Conservation (phyloP, 768 basidiomycete genomes). For the Myochromella boudieri region DNA sequence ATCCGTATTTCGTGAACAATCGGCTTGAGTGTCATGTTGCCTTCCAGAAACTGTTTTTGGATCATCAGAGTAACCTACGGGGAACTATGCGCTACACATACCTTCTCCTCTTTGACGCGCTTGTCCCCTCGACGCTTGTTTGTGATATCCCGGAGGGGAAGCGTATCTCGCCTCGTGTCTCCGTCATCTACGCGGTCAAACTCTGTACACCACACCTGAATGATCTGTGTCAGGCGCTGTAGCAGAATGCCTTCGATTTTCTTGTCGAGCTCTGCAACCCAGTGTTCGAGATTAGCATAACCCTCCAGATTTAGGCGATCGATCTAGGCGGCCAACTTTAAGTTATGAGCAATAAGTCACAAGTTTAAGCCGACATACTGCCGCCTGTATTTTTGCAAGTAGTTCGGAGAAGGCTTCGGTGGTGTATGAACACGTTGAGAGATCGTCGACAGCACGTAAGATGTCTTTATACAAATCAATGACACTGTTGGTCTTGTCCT, state of each 20-base stretch:
- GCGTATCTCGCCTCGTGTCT: conserved; percentile 54
- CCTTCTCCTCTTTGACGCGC: conserved; percentile 78
- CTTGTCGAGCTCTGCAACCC: conserved; percentile 82
- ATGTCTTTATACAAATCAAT: conserved; percentile 92
- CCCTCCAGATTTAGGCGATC: conserved; percentile 95
- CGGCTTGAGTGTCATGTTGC: conserved; percentile 75
- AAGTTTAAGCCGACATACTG: conserved; percentile 47
- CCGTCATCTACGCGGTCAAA: conserved; percentile 78
- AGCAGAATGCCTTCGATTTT: conserved; percentile 82
- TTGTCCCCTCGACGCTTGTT: conserved; percentile 73
- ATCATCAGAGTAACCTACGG: conserved; percentile 1
- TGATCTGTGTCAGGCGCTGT: conserved; percentile 71
- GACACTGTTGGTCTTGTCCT: conserved; percentile 94
- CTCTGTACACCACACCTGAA: conserved; percentile 85
- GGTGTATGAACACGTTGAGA: conserved; percentile 84
- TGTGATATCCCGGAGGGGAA: conserved; percentile 51
- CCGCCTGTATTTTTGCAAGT: conserved; percentile 78
- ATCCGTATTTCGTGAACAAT: conserved; percentile 96
- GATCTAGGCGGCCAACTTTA: conserved; percentile 58
- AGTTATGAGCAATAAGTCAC: background rate
- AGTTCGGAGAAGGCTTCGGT: conserved; percentile 79
- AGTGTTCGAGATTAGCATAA: conserved; percentile 90
- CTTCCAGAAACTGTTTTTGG: conserved; percentile 62
- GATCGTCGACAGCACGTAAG: conserved; percentile 79
- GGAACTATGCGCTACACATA: conserved; percentile 22